phyloP scores from a whole-genome alignment of 257 asterid species.

The Cordia subcordata region DNA sequence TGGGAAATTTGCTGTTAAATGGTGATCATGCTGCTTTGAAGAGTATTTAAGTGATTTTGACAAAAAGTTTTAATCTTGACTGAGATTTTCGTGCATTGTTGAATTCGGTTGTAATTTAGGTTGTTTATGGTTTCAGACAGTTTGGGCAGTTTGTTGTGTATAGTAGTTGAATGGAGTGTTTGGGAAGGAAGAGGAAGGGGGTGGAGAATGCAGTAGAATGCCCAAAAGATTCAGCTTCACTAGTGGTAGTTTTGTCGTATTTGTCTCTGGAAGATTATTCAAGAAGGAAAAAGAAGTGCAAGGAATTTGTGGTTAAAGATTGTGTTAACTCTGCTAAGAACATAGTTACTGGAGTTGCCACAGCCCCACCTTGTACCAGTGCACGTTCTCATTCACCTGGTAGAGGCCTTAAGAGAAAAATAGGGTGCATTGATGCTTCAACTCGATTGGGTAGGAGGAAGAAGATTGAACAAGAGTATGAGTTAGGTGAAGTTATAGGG shows the following conservation, averaged over 20 bases:
- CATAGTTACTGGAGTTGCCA: constrained; percentile 57
- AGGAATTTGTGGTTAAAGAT: constrained; percentile 44
- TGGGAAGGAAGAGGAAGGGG: constrained; percentile 81
- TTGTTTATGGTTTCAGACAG: constrained; percentile 6
- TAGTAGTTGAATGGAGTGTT: constrained; percentile 26
- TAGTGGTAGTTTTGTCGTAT: constrained; percentile 47
- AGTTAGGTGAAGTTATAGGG: constrained; percentile 50
- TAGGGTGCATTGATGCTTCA: constrained; percentile 78
- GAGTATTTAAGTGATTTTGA: constrained; percentile 8
- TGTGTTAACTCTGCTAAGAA: constrained; percentile 33
- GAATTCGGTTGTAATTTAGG: constrained; percentile 6
- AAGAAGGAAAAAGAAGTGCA: constrained; percentile 70
- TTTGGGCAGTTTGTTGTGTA: not conserved
- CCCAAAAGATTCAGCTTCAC: constrained; percentile 15
- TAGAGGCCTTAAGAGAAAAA: constrained; percentile 85
- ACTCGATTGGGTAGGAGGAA: constrained; percentile 80
- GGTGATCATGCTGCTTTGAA: constrained; percentile 1
- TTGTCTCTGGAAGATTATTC: constrained; percentile 67
- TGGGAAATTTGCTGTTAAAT: too few species aligned
- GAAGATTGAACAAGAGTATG: constrained; percentile 75
- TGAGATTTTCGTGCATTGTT: constrained; percentile 6
- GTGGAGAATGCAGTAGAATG: constrained; percentile 16
- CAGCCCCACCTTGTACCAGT: constrained; percentile 76
- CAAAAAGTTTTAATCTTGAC: constrained; percentile 3
- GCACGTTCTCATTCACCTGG: constrained; percentile 40